A percentile compares a stretch with the other conserved stretches of the same genome.
phyloP scores from a whole-genome alignment of 1,284 basidiomycete species.

The Mycosarcoma mackinlayi region DNA sequence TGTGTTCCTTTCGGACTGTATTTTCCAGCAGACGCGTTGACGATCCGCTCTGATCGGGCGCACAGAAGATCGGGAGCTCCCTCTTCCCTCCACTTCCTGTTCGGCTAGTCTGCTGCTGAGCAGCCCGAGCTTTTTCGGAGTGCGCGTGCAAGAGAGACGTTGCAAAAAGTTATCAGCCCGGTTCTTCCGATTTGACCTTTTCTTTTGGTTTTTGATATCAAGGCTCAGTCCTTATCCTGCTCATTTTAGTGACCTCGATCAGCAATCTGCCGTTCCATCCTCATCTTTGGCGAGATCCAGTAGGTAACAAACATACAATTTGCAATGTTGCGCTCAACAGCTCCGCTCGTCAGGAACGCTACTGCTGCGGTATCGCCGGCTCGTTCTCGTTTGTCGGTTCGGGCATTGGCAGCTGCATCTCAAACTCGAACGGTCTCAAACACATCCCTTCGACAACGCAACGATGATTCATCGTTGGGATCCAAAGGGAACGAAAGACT shows the following conservation, averaged over 20 bases:
- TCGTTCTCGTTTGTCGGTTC: neutral
- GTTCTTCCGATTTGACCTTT: constrained; percentile 1
- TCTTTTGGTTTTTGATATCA: neutral
- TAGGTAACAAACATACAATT: neutral
- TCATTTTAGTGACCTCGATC: neutral
- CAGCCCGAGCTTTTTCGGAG: neutral
- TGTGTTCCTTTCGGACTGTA: constrained; percentile 11
- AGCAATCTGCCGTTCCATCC: neutral
- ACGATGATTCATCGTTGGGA: constrained; percentile 16
- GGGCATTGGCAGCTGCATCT: neutral
- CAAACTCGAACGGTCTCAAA: constrained; percentile 17
- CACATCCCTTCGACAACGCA: constrained; percentile 10
- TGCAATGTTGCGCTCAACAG: constrained; percentile 31
- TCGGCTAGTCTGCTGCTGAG: neutral
- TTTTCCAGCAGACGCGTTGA: constrained; percentile 13
- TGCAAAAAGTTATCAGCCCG: neutral
- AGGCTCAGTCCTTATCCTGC: neutral
- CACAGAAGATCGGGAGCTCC: neutral
- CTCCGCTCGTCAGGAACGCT: neutral
- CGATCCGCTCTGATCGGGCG: constrained; percentile 5
- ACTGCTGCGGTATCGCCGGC: constrained; percentile 13
- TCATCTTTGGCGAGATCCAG: no score
- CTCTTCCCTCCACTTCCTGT: neutral
- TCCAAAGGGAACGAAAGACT: no score
- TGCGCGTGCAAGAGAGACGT: neutral